These are phyloP conservation scores for Sporothrix mexicana DNA, from an alignment of 2,329 filamentous ascomycete species.

Conservation along the genomic window DNA sequence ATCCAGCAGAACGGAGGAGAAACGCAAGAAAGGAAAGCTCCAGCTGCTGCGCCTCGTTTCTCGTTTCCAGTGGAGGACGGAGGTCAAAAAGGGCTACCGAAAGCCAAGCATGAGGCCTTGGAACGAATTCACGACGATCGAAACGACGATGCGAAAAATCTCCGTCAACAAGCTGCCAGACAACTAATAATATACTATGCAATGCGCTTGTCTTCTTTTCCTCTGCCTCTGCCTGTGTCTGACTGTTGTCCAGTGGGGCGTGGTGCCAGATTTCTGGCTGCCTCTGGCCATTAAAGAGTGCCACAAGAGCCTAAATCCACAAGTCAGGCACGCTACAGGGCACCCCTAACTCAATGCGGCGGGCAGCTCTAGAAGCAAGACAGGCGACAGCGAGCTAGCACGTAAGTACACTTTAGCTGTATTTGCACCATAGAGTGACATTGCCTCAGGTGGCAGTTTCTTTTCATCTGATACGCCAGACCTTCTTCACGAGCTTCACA, in stretches of 20 bases:
- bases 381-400: neutral
- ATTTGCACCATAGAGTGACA: neutral
- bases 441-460: neutral
- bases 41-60: conserved; percentile 33
- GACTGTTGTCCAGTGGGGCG: conserved; percentile 27
- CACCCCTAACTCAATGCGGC: conserved; percentile 17
- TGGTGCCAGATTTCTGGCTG: neutral
- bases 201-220: neutral
- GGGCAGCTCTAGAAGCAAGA: neutral
- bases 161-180: neutral
- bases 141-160: neutral
- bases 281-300: neutral
- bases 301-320: neutral
- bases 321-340: neutral
- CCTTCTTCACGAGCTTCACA: too few relatives aligned
- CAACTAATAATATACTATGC: neutral
- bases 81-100: conserved; percentile 9
- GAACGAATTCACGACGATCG: neutral
- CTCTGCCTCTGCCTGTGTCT: neutral
- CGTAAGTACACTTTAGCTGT: neutral
- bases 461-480: neutral
- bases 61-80: conserved; percentile 13
- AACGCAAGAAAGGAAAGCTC: neutral
- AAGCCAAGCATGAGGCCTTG: neutral
- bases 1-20: neutral